Base-by-base conservation (phyloP, 2,329 filamentous ascomycete species). In the Fusarium fujikuroi region DNA sequence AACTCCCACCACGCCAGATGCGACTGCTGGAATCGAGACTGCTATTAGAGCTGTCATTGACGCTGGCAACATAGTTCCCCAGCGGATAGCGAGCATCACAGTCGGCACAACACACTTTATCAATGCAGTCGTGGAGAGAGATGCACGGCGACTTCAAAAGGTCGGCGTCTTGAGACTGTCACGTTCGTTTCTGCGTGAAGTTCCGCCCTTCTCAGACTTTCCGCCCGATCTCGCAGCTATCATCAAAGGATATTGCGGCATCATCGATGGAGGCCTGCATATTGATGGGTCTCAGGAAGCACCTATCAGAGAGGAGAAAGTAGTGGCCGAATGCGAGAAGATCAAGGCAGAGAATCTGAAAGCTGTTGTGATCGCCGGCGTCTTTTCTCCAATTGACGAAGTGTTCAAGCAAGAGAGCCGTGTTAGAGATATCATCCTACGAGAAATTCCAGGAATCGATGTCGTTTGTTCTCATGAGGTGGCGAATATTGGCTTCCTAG, bases 51-150 rank as follows among this genome's bases (percentile, higher is more conserved):
- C 83, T 28, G 81, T 86, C 10, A 70, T 81, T 30, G 47, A 69
- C 7, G 11, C 30, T 77, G 80, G 7, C 71, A 73, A 2, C 73
- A 80, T 30, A 80, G 87, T 37, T 39, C 50, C 50, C 3, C 32
- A 53, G 34, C 50, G 50, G 5, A 53, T 53, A 5, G 50, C 50
- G 2, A 53, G 80, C 81, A 15, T 83, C 81, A 63, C 81, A 85
- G 25, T 84, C 81, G 85, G 85, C 49, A 86, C 85, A 7, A 88
- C 87, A 3, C 86, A 88, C 63, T 88, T 89, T 70, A 82, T 88
- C 72, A 89, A 88, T 66, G 86, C 86, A 25, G 84, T 88, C 4
- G 80, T 88, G 1, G 85, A 88, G 76, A 79, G 83, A 25, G 63
- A 65, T 85, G 87, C 65, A 78, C 79, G 21, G 60, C 79, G 7